Evolutionary conservation across 495 filamentous ascomycete species (phyloP).

Genomic region (Penicillium simplicissimum): DNA sequence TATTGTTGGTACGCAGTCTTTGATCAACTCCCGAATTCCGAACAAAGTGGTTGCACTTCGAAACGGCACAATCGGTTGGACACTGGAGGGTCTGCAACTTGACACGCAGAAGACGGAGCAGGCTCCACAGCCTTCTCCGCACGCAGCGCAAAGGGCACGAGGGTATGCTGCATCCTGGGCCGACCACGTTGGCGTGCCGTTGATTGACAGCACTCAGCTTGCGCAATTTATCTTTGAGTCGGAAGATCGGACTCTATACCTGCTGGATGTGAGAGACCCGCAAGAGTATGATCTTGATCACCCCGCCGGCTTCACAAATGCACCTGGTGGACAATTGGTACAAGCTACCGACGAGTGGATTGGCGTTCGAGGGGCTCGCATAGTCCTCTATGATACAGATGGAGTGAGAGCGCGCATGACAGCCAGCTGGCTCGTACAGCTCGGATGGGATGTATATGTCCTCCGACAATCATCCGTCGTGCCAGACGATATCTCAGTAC

Average conservation of each 20-base stretch:
- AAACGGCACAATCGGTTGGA: slow-evolving; percentile 34
- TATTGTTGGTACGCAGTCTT: slow-evolving; percentile 29
- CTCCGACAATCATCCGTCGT: slow-evolving; percentile 7
- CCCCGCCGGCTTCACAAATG: slow-evolving; percentile 25
- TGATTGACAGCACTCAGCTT: slow-evolving; percentile 5
- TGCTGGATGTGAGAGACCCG: slow-evolving; percentile 31
- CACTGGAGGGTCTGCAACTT: slow-evolving; percentile 25
- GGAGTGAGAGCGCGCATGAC: slow-evolving; percentile 29
- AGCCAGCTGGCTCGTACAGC: slow-evolving; percentile 29
- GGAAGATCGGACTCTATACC: slow-evolving; percentile 19
- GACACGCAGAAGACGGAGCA: slow-evolving; percentile 17
- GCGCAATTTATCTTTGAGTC: slow-evolving; percentile 9
- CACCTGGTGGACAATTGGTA: slow-evolving; percentile 31
- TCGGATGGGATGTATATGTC: slow-evolving; percentile 32
- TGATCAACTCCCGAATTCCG: slow-evolving; percentile 25
- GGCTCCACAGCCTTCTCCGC: slow-evolving; percentile 16
- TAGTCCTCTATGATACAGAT: slow-evolving; percentile 31
- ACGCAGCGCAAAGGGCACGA: slow-evolving; percentile 17
- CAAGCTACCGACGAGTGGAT: slow-evolving; percentile 34
- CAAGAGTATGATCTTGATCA: slow-evolving; percentile 25
- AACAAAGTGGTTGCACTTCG: slow-evolving; percentile 29
- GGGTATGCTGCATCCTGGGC: slow-evolving; percentile 23
- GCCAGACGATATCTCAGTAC: slow-evolving; percentile 1
- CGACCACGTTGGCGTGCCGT: slow-evolving; percentile 15
- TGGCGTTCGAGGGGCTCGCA: slow-evolving; percentile 27